phyloP scores from a whole-genome alignment of 805 yeast genomes.

The Allodekkera sacchari region DNA sequence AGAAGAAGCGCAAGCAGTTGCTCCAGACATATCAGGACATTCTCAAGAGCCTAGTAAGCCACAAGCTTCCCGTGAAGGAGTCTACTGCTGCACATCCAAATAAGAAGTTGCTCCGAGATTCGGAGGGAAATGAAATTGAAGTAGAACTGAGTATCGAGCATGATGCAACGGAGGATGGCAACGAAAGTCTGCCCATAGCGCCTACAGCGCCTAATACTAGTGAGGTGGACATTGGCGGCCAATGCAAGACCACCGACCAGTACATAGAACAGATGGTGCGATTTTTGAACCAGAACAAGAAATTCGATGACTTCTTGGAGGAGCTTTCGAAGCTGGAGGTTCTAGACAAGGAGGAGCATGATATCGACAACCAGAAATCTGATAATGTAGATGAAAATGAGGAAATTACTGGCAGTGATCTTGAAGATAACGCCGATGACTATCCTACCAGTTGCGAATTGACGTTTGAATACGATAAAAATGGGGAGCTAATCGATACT shows the following conservation, averaged over 20 bases:
- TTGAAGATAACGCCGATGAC: background rate
- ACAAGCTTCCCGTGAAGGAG: too few species aligned
- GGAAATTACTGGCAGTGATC: background rate
- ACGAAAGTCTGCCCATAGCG: slow-evolving; percentile 2
- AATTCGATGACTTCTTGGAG: slow-evolving; percentile 16
- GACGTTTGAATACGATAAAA: slow-evolving; percentile 15
- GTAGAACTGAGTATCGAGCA: slow-evolving; percentile 3
- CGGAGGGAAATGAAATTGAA: slow-evolving; percentile 2
- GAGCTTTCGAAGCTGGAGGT: slow-evolving; percentile 14
- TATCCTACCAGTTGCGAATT: slow-evolving; percentile 8
- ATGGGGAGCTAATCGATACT: slow-evolving; percentile 14
- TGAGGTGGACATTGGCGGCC: background rate
- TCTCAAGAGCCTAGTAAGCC: background rate
- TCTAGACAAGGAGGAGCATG: slow-evolving; percentile 6
- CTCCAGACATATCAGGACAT: slow-evolving; percentile 1
- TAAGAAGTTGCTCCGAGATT: background rate
- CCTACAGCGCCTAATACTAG: background rate
- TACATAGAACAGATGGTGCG: slow-evolving; percentile 17
- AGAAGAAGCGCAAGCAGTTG: background rate
- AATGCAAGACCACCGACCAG: slow-evolving; percentile 12
- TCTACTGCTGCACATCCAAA: background rate
- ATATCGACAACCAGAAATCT: background rate
- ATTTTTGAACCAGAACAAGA: slow-evolving; percentile 15
- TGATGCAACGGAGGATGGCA: slow-evolving; percentile 3
- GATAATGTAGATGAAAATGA: background rate